Conservation (phyloP, 768 basidiomycete genomes). For the Myochromella boudieri region DNA sequence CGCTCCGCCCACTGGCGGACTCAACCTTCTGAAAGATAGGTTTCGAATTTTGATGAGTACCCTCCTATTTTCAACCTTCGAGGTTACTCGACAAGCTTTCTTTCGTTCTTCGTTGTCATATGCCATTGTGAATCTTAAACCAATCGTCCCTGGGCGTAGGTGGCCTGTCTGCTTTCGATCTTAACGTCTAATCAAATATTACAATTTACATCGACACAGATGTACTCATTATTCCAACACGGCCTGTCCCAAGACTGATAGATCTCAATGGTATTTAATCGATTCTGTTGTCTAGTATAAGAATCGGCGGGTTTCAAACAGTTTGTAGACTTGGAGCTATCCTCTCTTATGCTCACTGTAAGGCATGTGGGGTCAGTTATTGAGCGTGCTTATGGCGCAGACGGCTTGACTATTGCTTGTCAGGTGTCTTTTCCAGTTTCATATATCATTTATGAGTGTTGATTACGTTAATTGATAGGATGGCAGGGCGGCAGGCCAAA, state of each 20-base stretch:
- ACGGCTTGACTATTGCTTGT: conserved; percentile 84
- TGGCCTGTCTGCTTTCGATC: conserved; percentile 21
- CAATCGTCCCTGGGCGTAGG: conserved; percentile 92
- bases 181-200: background rate
- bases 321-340: conserved; percentile 56
- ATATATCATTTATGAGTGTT: too few species aligned
- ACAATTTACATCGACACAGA: too few species aligned
- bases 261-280: conserved; percentile 48
- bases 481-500: conserved; percentile 78
- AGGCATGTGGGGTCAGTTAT: conserved; percentile 78
- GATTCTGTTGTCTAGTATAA: background rate
- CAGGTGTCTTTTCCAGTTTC: conserved; percentile 52
- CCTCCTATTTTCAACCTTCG: conserved; percentile 75
- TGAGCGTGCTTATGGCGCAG: conserved; percentile 79
- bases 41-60: conserved; percentile 15
- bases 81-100: conserved; percentile 77
- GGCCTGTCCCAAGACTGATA: conserved; percentile 53
- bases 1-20: too few species aligned
- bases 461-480: conserved; percentile 54
- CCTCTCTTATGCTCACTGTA: conserved; percentile 78
- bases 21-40: too few species aligned
- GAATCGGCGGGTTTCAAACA: conserved; percentile 2
- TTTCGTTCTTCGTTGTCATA: conserved; percentile 67
- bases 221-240: conserved; percentile 59
- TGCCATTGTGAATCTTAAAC: conserved; percentile 94